Evolutionary conservation across 768 basidiomycete genomes (phyloP).

Genomic region (Rhodosporidiobolus odoratus): DNA sequence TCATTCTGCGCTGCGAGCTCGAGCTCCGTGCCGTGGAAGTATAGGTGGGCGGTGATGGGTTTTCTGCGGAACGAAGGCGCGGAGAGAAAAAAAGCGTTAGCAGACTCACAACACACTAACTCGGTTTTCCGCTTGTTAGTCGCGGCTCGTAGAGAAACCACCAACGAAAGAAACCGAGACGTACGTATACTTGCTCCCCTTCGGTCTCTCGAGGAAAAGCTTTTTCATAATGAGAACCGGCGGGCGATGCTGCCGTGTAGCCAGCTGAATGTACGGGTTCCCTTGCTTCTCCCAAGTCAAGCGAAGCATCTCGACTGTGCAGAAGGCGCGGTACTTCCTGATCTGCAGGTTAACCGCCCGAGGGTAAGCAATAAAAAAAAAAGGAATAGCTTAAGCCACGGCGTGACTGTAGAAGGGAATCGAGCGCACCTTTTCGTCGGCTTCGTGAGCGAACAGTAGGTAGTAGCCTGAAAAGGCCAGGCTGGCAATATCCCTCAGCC

Average conservation of each 20-base stretch:
- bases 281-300: constrained; percentile 94
- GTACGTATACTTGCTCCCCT: constrained; percentile 58
- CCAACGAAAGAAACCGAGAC: background rate
- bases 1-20: constrained; percentile 66
- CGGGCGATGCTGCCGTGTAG: constrained; percentile 57
- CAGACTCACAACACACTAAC: no score
- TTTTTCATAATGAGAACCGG: constrained; percentile 62
- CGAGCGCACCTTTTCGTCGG: constrained; percentile 81
- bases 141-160: background rate
- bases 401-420: background rate
- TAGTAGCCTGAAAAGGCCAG: constrained; percentile 82
- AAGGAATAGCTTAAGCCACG: background rate
- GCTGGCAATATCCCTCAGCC: constrained; percentile 81
- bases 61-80: constrained; percentile 49
- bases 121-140: background rate
- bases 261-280: constrained; percentile 77
- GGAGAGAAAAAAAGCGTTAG: background rate
- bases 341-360: constrained; percentile 54
- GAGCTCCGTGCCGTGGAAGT: constrained; percentile 64
- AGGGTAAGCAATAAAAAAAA: background rate
- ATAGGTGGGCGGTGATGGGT: constrained; percentile 76
- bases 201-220: constrained; percentile 75
- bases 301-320: constrained; percentile 92
- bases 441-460: constrained; percentile 79
- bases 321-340: constrained; percentile 81